Evolutionary conservation across 83 land plant species (phyloP), one percentile per base, ranked within the genome.

Genomic region (Picea mariana): DNA sequence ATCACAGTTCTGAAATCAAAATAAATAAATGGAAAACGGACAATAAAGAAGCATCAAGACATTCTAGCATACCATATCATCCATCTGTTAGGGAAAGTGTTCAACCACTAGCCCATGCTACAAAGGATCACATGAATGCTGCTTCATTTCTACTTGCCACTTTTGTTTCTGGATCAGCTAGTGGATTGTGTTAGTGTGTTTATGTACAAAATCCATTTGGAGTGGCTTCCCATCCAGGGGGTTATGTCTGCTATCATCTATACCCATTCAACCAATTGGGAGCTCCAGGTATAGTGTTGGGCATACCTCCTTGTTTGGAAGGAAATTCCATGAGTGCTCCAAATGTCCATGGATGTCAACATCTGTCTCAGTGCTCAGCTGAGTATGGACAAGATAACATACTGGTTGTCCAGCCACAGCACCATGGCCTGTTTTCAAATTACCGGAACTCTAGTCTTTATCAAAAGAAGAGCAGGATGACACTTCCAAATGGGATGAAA

Each of bases 301-400:
- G 75, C 44, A 72, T 72, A 72, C 24, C 76, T 20, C 44, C 23
- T 71, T 52, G 55, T 55, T 40, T 72, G 55, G 52, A 42, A 18
- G 75, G 24, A 72, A 72, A 72, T 72, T 38, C 21, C n/a, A 42
- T 16, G 42, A 49, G 76, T 49, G 42, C 58, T 11, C 76, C 13
- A 44, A 42, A 44, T 72, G 13, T 72, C 44, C 76, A 72, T 72
- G 2, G 76, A 72, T 72, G 76, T 9, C 76, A 72, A 72, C 76
- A 44, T 72, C 58, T 44, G 76, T 72, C 52, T n/a, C 23, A 44
- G 4, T 72, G 58, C 38, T 72, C 55, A 40, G 76, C 55, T 40
- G 55, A n/a, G 55, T 49, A 44, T 72, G 58, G 55, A n/a, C 76
- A 44, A 72, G 52, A 72, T 72, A 42, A 72, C 55, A 47, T 18